Conservation (phyloP, 169 alveolate genomes). For the Perkinsus olseni region DNA sequence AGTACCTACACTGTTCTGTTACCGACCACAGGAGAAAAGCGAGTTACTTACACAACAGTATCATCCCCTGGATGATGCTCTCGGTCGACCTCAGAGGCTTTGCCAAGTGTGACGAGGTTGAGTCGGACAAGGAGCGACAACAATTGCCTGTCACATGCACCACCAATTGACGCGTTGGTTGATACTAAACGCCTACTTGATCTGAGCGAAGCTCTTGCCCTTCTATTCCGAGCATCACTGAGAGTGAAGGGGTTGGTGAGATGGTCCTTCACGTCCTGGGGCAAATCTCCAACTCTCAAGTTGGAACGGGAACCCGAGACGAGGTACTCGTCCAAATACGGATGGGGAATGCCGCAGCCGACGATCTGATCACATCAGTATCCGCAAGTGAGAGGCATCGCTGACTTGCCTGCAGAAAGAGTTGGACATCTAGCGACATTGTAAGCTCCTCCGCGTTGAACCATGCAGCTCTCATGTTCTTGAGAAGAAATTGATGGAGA, state of each 20-base stretch:
- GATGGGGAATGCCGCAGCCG: neutral
- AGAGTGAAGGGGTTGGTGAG: neutral
- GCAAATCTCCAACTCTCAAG: neutral
- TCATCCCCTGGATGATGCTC: neutral
- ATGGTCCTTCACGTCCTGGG: neutral
- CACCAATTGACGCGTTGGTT: neutral
- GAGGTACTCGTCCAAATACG: neutral
- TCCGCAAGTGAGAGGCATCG: neutral
- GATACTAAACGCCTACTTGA: neutral
- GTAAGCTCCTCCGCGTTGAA: neutral
- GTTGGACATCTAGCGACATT: neutral
- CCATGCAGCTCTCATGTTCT: neutral
- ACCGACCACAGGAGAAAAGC: too few relatives aligned
- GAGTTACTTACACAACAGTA: neutral
- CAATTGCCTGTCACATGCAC: neutral
- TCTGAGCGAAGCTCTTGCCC: slow-evolving; percentile 3
- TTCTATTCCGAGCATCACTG: neutral
- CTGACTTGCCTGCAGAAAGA: neutral
- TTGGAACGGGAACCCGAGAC: neutral
- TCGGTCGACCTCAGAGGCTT: neutral
- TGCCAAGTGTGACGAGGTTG: neutral
- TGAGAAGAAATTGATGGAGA: neutral
- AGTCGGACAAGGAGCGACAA: neutral
- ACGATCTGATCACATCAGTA: neutral
- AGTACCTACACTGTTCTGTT: neutral